Evolutionary conservation across 352 stramenopile genomes (phyloP).

Genomic region (Phytopythium ostracodes): DNA sequence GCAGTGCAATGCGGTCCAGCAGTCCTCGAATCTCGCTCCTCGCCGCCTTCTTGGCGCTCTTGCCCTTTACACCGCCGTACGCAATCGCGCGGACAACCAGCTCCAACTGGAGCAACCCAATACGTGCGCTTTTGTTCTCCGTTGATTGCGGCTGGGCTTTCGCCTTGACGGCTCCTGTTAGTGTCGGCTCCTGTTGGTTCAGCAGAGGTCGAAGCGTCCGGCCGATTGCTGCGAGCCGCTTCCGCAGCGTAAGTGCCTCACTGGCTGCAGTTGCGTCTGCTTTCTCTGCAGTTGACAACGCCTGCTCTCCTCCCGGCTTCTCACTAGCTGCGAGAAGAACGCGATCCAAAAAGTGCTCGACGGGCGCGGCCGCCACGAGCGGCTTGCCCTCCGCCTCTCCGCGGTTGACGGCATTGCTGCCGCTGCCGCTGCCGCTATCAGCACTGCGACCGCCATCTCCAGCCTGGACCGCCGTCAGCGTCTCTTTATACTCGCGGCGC

Average conservation of each 20-base stretch:
- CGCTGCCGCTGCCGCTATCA: neutral
- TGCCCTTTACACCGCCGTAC: conserved; percentile 26
- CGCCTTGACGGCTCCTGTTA: neutral
- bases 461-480: neutral
- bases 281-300: neutral
- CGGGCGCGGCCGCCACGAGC: conserved; percentile 1
- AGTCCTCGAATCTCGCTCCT: conserved; percentile 68
- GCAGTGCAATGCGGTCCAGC: conserved; percentile 67
- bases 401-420: neutral
- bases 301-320: neutral
- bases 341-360: conserved; percentile 3
- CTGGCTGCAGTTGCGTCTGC: neutral
- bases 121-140: neutral
- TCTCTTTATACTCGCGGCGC: conserved; percentile 11
- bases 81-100: conserved; percentile 48
- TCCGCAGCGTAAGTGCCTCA: neutral
- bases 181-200: neutral
- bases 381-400: neutral
- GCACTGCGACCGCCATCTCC: neutral
- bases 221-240: neutral
- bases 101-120: conserved; percentile 63
- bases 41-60: conserved; percentile 26
- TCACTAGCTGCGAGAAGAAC: neutral
- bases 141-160: neutral
- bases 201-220: neutral